Conservation (phyloP, 1,284 basidiomycete species). For the Ceratobasidium theobromae region DNA sequence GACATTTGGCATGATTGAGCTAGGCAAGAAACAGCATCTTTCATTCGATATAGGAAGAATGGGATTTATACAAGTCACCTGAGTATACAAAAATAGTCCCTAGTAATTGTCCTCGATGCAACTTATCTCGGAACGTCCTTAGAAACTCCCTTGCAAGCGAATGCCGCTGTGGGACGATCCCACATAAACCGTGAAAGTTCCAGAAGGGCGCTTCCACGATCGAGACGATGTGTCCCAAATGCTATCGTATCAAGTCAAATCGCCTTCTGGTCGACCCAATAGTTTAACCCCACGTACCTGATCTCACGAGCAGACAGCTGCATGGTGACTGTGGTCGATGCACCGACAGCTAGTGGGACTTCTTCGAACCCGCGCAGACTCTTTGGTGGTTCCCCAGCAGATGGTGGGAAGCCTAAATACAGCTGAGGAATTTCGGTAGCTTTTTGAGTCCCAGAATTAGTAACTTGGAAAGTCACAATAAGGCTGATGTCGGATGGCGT, state of each 20-base stretch:
- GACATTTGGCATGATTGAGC: background rate
- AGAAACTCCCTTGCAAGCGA: constrained; percentile 28
- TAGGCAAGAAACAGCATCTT: background rate
- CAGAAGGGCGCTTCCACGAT: constrained; percentile 30
- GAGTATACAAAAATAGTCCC: background rate
- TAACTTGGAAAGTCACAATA: constrained; percentile 37
- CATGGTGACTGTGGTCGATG: constrained; percentile 22
- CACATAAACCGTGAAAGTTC: constrained; percentile 30
- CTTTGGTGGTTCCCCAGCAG: constrained; percentile 37
- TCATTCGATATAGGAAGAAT: background rate
- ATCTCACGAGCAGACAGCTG: constrained; percentile 24
- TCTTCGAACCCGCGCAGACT: constrained; percentile 38
- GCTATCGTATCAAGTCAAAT: background rate
- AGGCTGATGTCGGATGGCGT: constrained; percentile 9
- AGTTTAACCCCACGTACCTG: constrained; percentile 1
- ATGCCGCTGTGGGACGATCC: constrained; percentile 30
- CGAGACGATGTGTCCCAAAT: constrained; percentile 31
- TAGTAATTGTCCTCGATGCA: background rate
- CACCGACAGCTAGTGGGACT: constrained; percentile 20
- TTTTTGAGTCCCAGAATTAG: constrained; percentile 36
- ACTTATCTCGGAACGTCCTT: background rate
- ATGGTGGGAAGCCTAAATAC: constrained; percentile 37
- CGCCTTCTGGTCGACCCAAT: too few relatives aligned
- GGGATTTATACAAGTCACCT: background rate
- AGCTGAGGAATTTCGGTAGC: constrained; percentile 38